A percentile compares a stretch with the other conserved stretches of the same genome.
phyloP scores from a whole-genome alignment of 140 eudicot species.

The Bidens hawaiensis region DNA sequence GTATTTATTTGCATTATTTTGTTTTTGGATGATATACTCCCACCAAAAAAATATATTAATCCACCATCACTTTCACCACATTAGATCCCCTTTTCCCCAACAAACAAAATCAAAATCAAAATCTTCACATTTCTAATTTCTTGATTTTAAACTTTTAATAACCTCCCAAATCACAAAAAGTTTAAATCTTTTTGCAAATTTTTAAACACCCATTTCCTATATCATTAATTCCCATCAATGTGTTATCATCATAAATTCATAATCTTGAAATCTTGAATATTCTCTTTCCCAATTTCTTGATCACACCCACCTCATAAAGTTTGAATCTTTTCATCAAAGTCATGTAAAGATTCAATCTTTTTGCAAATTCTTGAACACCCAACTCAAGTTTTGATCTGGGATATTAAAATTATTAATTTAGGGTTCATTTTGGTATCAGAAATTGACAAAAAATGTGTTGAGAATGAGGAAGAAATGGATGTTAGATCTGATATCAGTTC shows the following conservation, averaged over 20 bases:
- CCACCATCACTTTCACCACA: slow-evolving; percentile 27
- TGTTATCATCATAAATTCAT: no score
- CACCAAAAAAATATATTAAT: no score
- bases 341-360: no score
- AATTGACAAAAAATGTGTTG: slow-evolving; percentile 21
- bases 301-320: no score
- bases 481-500: slow-evolving; percentile 70
- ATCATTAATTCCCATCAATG: no score
- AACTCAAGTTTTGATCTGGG: slow-evolving; percentile 10
- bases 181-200: slow-evolving; percentile 13
- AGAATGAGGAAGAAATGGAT: slow-evolving; percentile 67
- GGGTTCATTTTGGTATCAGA: slow-evolving; percentile 13
- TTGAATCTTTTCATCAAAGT: slow-evolving; percentile 10
- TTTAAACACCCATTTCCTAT: slow-evolving; percentile 18
- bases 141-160: no score
- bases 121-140: background rate
- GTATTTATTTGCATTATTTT: no score
- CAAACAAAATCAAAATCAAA: slow-evolving; percentile 11
- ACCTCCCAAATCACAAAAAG: background rate
- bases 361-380: slow-evolving; percentile 10
- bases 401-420: background rate
- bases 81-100: slow-evolving; percentile 19
- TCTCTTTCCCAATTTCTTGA: no score
- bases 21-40: no score
- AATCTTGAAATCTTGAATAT: no score